Evolutionary conservation across 257 asterid species (phyloP).

Genomic region (Solanum chiquidenum): DNA sequence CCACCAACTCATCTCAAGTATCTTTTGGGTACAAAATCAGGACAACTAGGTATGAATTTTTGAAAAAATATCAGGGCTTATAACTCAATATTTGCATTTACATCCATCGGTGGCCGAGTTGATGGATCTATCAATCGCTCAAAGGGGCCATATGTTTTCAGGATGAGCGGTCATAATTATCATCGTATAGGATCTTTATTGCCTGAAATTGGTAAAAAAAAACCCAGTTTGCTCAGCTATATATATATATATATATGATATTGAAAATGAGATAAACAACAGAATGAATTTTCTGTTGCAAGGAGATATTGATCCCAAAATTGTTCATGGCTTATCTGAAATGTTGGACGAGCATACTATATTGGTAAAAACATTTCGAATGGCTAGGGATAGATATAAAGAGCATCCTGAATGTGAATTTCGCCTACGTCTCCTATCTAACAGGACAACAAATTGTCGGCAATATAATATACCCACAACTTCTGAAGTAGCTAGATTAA

Average conservation of each 20-base stretch:
- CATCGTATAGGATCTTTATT: neutral
- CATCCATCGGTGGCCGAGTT: too few species aligned
- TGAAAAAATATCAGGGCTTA: too few species aligned
- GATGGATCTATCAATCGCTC: too few species aligned
- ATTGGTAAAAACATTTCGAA: neutral
- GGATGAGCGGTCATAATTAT: too few species aligned
- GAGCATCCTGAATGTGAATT: neutral
- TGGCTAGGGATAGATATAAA: neutral
- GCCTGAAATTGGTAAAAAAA: neutral
- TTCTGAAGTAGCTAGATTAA: neutral
- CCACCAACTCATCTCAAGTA: too few species aligned
- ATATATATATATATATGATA: too few species aligned
- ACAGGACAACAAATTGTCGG: neutral
- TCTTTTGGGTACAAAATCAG: too few species aligned
- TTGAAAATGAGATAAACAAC: neutral
- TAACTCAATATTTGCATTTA: too few species aligned
- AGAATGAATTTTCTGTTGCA: neutral
- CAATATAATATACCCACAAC: neutral
- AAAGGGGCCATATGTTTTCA: neutral
- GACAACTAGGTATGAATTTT: too few species aligned
- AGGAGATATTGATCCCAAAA: neutral
- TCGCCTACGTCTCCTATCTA: neutral
- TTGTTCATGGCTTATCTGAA: neutral
- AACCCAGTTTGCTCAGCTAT: neutral
- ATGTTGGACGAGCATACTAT: neutral